Conservation (phyloP, 2,329 filamentous ascomycete genomes). For the Cyphellophora attinorum region DNA sequence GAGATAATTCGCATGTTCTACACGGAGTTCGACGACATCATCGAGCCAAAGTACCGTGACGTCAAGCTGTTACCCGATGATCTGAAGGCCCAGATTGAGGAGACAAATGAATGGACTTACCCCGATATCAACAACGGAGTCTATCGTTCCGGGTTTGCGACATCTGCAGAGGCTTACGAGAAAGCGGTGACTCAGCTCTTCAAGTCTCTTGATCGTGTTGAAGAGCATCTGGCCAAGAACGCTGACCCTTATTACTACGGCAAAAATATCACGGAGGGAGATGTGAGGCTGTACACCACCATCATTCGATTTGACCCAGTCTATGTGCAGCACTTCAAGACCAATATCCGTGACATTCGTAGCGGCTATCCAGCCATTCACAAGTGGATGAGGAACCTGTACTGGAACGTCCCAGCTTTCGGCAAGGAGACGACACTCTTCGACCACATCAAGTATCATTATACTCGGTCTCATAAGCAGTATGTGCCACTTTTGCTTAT, state of each 20-base stretch:
- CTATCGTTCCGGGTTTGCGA: slow-evolving; percentile 66
- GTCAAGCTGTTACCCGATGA: slow-evolving; percentile 59
- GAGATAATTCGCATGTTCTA: slow-evolving; percentile 92
- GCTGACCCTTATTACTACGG: slow-evolving; percentile 64
- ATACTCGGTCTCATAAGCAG: slow-evolving; percentile 56
- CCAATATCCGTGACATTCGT: slow-evolving; percentile 76
- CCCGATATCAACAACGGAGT: slow-evolving; percentile 45
- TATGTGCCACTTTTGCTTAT: background rate
- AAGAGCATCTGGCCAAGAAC: slow-evolving; percentile 53
- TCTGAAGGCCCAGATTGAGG: slow-evolving; percentile 62
- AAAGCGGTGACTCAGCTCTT: slow-evolving; percentile 64
- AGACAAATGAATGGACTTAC: slow-evolving; percentile 73
- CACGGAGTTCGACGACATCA: slow-evolving; percentile 64
- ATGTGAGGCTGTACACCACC: slow-evolving; percentile 67
- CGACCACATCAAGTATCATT: slow-evolving; percentile 84
- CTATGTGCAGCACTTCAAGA: slow-evolving; percentile 76
- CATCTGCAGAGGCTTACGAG: slow-evolving; percentile 73
- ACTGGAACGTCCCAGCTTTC: slow-evolving; percentile 76
- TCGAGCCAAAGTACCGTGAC: slow-evolving; percentile 46
- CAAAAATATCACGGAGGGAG: slow-evolving; percentile 65
- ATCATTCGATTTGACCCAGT: slow-evolving; percentile 65
- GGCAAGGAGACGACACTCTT: slow-evolving; percentile 69
- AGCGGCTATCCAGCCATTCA: slow-evolving; percentile 75
- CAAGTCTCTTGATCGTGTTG: slow-evolving; percentile 63
- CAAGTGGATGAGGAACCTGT: slow-evolving; percentile 70